Evolutionary conservation across 2,329 filamentous ascomycete genomes (phyloP).

Genomic region (Knoxdaviesia proteae): DNA sequence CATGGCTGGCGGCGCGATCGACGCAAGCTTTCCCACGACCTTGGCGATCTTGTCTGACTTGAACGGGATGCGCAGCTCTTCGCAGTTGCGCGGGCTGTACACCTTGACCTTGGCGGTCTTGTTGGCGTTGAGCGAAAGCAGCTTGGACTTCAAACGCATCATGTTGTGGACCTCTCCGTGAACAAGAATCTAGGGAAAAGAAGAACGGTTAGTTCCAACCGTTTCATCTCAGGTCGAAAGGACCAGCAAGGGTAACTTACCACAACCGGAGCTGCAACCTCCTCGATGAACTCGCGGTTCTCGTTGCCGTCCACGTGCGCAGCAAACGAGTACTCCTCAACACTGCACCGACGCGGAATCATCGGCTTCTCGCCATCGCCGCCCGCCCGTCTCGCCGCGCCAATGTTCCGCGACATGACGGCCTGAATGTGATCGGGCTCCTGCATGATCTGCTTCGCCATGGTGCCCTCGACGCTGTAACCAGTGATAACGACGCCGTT

Average conservation of each 20-base stretch:
- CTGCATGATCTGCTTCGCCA: conserved; percentile 89
- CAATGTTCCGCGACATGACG: conserved; percentile 60
- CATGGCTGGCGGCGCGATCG: conserved; percentile 44
- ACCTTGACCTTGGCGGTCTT: conserved; percentile 74
- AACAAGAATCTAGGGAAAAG: conserved; percentile 39
- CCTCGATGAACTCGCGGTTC: conserved; percentile 92
- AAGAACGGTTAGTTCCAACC: neutral
- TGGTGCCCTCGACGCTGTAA: conserved; percentile 95
- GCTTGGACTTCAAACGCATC: conserved; percentile 87
- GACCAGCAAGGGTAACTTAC: conserved; percentile 31
- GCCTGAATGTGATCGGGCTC: conserved; percentile 90
- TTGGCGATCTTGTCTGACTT: conserved; percentile 88
- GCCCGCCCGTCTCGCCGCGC: conserved; percentile 37
- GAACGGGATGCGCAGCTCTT: conserved; percentile 88
- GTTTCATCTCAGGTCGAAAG: neutral
- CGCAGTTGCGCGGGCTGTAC: conserved; percentile 83
- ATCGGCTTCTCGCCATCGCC: conserved; percentile 69
- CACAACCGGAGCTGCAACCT: conserved; percentile 78
- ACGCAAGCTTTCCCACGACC: conserved; percentile 82
- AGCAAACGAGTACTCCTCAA: conserved; percentile 88
- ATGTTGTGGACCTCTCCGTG: conserved; percentile 97
- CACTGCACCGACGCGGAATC: conserved; percentile 79
- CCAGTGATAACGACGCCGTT: conserved; percentile 98
- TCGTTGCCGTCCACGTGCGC: conserved; percentile 92
- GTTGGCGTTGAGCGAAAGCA: conserved; percentile 74